Percentiles rank a stretch among this genome's conserved stretches.
phyloP scores from a whole-genome alignment of 148 eudicot species.

The Fagopyrum tataricum region DNA sequence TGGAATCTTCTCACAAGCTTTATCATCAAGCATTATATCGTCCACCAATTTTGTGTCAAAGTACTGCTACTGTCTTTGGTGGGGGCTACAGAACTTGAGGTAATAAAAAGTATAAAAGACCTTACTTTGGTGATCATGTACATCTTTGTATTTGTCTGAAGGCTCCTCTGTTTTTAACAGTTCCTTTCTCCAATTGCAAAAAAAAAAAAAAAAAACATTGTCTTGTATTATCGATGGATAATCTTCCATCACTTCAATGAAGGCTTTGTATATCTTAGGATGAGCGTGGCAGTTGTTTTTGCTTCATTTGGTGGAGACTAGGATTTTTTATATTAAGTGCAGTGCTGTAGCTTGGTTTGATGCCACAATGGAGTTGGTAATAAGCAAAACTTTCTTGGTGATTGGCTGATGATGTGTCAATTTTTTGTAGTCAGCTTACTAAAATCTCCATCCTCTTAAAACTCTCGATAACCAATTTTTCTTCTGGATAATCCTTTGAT shows the following conservation, averaged over 20 bases:
- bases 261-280: background rate
- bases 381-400: background rate
- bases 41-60: conserved; percentile 51
- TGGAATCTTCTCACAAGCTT: conserved; percentile 80
- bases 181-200: conserved; percentile 1
- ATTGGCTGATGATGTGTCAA: background rate
- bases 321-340: background rate
- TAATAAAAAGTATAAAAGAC: conserved; percentile 12
- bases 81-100: conserved; percentile 98
- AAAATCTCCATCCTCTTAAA: background rate
- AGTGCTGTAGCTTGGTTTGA: background rate
- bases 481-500: background rate
- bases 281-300: background rate
- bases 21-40: conserved; percentile 59
- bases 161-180: background rate
- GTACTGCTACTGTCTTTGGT: conserved; percentile 95
- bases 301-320: background rate
- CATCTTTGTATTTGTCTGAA: background rate
- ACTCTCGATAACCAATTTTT: background rate
- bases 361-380: background rate
- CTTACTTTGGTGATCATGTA: background rate
- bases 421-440: background rate
- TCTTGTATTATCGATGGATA: background rate
- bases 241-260: background rate
- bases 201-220: background rate